Base-by-base conservation (phyloP, 164 flowering plant species). In the Euptelea pleiosperma region DNA sequence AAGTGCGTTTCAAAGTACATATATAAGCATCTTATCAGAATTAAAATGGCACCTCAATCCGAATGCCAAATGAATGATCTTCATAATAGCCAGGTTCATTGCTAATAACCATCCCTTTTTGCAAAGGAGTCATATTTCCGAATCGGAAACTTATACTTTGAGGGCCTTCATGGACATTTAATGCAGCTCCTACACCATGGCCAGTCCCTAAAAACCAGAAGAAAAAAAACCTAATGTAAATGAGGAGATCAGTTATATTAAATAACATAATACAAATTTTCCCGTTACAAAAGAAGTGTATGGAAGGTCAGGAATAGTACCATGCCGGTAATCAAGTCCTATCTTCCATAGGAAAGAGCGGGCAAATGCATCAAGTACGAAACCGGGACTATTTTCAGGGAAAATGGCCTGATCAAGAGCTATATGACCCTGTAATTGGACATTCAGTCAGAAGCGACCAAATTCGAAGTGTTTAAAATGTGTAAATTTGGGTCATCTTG, bases 111-210 rank as follows among this genome's bases (percentile, higher is more conserved):
- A 93, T 93, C 73, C 96, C 96, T 58, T 75, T 78, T 60, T 76
- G 78, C 61, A 93, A 70, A 24, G 91, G 75, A 34, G 95, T 91
- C 82, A 73, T 72, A 67, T 90, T 91, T 58, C 97, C 96, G 75
- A 69, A 91, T 26, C 99, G 77, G 62, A 72, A 93, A 74, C 99
- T 93, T 53, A 93, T 93, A 64, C 97, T 82, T 71, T 93, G 99
- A 46, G 99, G 99, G 45, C 97, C 99, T 71, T 93, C 99, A 66
- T 93, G 99, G 55, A 93, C 99, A 81, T 93, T 93, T 41, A 93
- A 60, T 49, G 93, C 97, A 69, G 99, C 97, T 48, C 99, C 99
- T 8, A 93, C 99, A 60, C 99, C 99, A 75, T 90, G 97, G 33
- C 97, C 97, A 61, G 98, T 93, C 35, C 98, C 98, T 92, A 62